Base-by-base conservation (phyloP, 2,329 filamentous ascomycete species). In the Coniochaeta sp. region DNA sequence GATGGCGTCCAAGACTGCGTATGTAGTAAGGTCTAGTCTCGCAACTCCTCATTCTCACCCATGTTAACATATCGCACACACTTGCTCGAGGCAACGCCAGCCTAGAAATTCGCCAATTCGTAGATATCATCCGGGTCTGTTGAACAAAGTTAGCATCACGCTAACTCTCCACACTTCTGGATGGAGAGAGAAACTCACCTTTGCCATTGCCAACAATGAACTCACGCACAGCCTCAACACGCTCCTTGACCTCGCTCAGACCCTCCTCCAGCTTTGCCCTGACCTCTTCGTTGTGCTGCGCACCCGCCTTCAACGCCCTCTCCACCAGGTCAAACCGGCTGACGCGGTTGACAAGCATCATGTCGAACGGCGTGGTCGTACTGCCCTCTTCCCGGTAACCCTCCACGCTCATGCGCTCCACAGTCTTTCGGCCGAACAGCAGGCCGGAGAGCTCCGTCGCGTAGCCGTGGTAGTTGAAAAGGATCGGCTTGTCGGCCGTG, bases 391-490 rank as follows among this genome's bases (percentile, higher is more conserved):
- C 86, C 28, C 78, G 79, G 64, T 89, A 89, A 4, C 81, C 83
- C 16, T 78, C 79, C 8, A 89, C 80, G 0, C 71, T 78, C 62
- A 87, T 78, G 2, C 83, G 77, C 5, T 82, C 75, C 17, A 82
- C 65, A 10, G 74, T 72, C 0, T 76, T 76, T 0, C 85, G 75
- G 0, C 83, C 84, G 66, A 88, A 89, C 2, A 89, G 70, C 28
- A 89, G 68, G 0, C 85, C 85, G 61, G 83, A 79, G 59, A 89
- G 70, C 67, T 89, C 85, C 1, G 78, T 77, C 4, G 78, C 71
- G 65, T 89, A 89, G 12, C 86, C 86, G 65, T 89, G 86, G 66
- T 88, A 89, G 70, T 89, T 89, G 73, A 89, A 86, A 67, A 84
- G 79, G 6, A 88, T 75, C 0, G 79, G 77, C 26, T 70, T 74